Evolutionary conservation across 2,329 filamentous ascomycete species (phyloP), one percentile per base, ranked within the genome.

Genomic region (Dactylonectria macrodidyma): DNA sequence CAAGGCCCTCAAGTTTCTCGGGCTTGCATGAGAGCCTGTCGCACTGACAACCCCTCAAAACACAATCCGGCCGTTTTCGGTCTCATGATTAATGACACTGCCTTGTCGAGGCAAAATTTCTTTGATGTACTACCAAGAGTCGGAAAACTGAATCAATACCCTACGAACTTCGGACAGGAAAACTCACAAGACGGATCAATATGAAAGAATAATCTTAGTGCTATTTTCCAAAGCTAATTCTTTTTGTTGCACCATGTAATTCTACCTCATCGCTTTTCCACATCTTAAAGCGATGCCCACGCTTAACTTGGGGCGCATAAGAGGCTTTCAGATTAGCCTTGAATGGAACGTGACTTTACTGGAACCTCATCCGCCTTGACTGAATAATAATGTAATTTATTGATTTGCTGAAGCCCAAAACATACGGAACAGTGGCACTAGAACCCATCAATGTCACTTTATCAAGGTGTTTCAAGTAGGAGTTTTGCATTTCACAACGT

Each of bases 1-100:
- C 8, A 89, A 89, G 75, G 87, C 87, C 7, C 81, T 88, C 59
- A 88, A 86, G 75, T 88, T 87, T 74, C 79, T 89, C 1, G 86
- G 86, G 0, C 76, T 88, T 51, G 82, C 83, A 11, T 85, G 72
- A 73, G 5, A 47, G 22, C 41, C 55, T 22, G 26, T 8, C 16
- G n/a, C 16, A 34, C 30, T 10, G 30, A 33, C 22, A 41, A 4
- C 24, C 22, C 6, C 41, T 4, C n/a, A 14, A 52, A 22, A 14
- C 12, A 60, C n/a, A 30, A 59, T n/a, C 34, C 19, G 44, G 50
- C 59, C 36, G 16, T 52, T 26, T 38, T 36, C 30, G 57, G 52
- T 55, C 36, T 72, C 24, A 75, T 61, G 73, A 75, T 67, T 73
- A 54, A 76, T 65, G 74, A 75, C 69, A 57, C 62, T 55, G 63